phyloP scores from a whole-genome alignment of 1,284 basidiomycete species.

The Cyathus pygmaeus region DNA sequence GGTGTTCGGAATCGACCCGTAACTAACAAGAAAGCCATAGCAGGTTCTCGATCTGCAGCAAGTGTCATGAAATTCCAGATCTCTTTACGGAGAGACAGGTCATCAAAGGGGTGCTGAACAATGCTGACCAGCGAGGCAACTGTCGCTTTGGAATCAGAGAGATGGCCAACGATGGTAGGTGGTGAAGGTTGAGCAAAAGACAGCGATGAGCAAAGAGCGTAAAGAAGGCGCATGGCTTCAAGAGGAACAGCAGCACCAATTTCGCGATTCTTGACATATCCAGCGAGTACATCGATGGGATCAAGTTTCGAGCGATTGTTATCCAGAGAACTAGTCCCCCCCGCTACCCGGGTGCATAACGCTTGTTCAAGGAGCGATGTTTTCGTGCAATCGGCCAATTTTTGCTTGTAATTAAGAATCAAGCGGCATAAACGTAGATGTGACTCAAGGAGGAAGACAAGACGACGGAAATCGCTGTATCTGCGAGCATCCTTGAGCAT shows the following conservation, averaged over 20 bases:
- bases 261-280: constrained; percentile 70
- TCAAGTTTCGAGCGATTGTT: constrained; percentile 60
- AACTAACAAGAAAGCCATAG: constrained; percentile 85
- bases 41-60: constrained; percentile 88
- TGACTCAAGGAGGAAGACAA: constrained; percentile 76
- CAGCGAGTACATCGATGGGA: constrained; percentile 76
- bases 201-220: constrained; percentile 74
- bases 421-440: constrained; percentile 70
- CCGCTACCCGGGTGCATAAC: constrained; percentile 69
- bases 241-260: constrained; percentile 67
- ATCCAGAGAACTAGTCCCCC: constrained; percentile 60
- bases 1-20: constrained; percentile 73
- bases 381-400: constrained; percentile 50
- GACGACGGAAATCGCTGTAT: constrained; percentile 71
- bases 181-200: constrained; percentile 66
- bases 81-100: constrained; percentile 72
- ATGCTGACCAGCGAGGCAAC: constrained; percentile 71
- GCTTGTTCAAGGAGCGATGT: constrained; percentile 79
- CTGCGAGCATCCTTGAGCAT: constrained; percentile 71
- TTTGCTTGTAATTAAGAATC: constrained; percentile 71
- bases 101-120: constrained; percentile 77
- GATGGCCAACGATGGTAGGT: constrained; percentile 76
- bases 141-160: constrained; percentile 75
- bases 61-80: constrained; percentile 88
- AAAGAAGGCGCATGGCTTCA: constrained; percentile 73